These are phyloP conservation scores for Xerocomellus intermedius DNA, from an alignment of 768 basidiomycete genomes.

Conservation along the genomic window DNA sequence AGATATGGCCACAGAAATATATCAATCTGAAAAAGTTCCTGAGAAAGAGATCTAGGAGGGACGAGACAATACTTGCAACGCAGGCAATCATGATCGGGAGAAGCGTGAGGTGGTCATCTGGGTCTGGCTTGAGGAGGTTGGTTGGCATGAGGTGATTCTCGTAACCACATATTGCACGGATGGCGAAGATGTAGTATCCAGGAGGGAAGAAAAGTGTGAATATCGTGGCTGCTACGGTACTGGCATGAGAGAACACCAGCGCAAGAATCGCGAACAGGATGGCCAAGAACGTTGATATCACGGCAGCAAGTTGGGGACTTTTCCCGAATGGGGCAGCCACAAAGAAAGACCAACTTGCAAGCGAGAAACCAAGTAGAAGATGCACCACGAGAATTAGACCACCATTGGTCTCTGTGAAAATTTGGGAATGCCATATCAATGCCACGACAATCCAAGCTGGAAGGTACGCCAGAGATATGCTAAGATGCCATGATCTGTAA, in stretches of 20 bases:
- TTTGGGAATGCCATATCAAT: slow-evolving; percentile 60
- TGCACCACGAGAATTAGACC: slow-evolving; percentile 64
- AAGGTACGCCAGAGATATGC: slow-evolving; percentile 64
- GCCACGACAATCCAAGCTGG: slow-evolving; percentile 74
- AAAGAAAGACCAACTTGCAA: slow-evolving; percentile 74
- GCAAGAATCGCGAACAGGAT: slow-evolving; percentile 69
- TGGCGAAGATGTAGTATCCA: slow-evolving; percentile 70
- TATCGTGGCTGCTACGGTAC: slow-evolving; percentile 50
- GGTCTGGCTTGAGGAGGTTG: slow-evolving; percentile 55
- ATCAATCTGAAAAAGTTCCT: slow-evolving; percentile 47
- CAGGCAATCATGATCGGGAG: slow-evolving; percentile 63
- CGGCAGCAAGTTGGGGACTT: slow-evolving; percentile 69
- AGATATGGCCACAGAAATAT: slow-evolving; percentile 75
- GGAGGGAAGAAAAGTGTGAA: slow-evolving; percentile 76
- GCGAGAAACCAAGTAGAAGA: slow-evolving; percentile 61
- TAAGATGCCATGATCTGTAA: slow-evolving; percentile 59
- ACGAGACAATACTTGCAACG: slow-evolving; percentile 44
- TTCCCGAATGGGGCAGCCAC: slow-evolving; percentile 68
- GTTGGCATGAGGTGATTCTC: slow-evolving; percentile 59
- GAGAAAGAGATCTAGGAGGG: neutral
- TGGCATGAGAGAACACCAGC: slow-evolving; percentile 45
- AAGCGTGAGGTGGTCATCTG: slow-evolving; percentile 53
- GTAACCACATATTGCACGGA: slow-evolving; percentile 64
- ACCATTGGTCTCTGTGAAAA: slow-evolving; percentile 61
- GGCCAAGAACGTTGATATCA: slow-evolving; percentile 61